Evolutionary conservation across 768 basidiomycete species (phyloP), one percentile per base, ranked within the genome.

Genomic region (Leucocoprinus leucothites): DNA sequence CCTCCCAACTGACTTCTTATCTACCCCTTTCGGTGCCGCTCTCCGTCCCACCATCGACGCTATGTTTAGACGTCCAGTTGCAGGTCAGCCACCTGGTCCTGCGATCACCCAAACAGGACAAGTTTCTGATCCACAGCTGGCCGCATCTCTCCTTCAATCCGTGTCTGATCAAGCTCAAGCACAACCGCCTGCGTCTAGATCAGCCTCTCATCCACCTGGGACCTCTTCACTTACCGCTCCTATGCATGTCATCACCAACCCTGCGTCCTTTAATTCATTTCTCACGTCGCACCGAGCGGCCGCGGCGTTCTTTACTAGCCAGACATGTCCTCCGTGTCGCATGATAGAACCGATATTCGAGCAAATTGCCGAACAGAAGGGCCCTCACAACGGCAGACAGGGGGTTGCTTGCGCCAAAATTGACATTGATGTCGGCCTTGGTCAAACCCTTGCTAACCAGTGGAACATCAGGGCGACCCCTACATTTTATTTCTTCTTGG

Each of bases 1-100:
- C 58, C 77, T 89, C 2, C 92, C 86, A 9, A 81, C 82, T 8
- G 93, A 93, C 59, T 94, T 94, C 69, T 81, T 95, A 21, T 88
- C 91, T 0, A 94, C 92, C 0, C 91, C 92, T 0, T 92, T 97
- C 60, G 94, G 94, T 14, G 82, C 82, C 6, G 84, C 88, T 0
- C 78, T 98, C 44, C 84, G 89, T 0, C 94, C 95, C 1, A 94
- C 88, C 41, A 97, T 98, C 48, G 94, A 98, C 65, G 75, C 82
- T 45, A 94, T 96, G 93, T 97, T 84, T 69, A 73, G 81, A 21
- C 77, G 83, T 21, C 83, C 87, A 2, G 60, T 72, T 0, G 71
- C 84, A 8, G 74, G 74, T 7, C 71, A 77, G 2, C 63, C 68
- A n/a, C 51, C 56, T 14, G 56, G 68, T 49, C 67, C 68, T 46